Conservation (phyloP, 176 grass and related monocot species). For the Dendrocalamus sinicus region DNA sequence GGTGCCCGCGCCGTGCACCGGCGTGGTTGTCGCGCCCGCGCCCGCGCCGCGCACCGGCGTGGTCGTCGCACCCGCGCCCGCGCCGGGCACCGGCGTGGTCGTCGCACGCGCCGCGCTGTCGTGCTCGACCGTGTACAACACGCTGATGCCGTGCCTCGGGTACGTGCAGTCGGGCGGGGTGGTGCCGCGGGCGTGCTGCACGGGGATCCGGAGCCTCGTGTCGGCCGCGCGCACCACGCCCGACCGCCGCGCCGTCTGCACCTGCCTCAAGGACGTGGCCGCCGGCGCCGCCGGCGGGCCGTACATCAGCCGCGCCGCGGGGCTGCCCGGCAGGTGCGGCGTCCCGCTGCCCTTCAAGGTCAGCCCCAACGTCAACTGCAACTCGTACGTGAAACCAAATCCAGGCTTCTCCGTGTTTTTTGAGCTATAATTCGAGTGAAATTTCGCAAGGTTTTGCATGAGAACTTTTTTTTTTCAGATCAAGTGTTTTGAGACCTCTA, state of each 20-base stretch:
- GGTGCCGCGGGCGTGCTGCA: conserved; percentile 53
- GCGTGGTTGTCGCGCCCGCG: no score
- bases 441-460: background rate
- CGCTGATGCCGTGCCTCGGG: conserved; percentile 60
- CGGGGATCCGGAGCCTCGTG: conserved; percentile 42
- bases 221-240: conserved; percentile 8
- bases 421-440: background rate
- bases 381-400: conserved; percentile 34
- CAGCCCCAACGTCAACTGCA: conserved; percentile 54
- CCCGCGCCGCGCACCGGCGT: no score
- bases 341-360: conserved; percentile 58
- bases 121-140: conserved; percentile 62
- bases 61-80: no score
- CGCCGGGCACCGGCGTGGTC: no score
- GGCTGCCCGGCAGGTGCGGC: conserved; percentile 47
- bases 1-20: background rate
- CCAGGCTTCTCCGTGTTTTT: background rate
- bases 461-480: background rate
- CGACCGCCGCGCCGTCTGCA: conserved; percentile 56
- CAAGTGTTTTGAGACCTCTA: background rate
- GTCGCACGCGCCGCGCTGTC: conserved; percentile 22
- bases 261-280: conserved; percentile 58
- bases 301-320: conserved; percentile 49
- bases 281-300: conserved; percentile 26
- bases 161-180: conserved; percentile 58